phyloP scores from a whole-genome alignment of 2,329 filamentous ascomycete species.

The Diplodia intermedia region DNA sequence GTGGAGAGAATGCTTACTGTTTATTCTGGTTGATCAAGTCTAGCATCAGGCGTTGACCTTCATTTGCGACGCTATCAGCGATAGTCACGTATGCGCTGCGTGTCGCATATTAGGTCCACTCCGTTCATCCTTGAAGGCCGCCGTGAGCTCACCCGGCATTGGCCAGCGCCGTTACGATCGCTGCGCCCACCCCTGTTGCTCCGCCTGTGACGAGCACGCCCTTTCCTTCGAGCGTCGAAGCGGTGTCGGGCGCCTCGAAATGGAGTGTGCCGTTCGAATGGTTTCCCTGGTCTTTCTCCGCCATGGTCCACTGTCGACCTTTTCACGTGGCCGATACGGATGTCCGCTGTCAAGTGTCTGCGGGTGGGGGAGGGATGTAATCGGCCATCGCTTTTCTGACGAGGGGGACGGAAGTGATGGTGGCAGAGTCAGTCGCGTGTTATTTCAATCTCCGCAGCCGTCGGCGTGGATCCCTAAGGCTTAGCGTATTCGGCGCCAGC shows the following conservation, averaged over 20 bases:
- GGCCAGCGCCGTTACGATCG: constrained; percentile 37
- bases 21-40: constrained; percentile 33
- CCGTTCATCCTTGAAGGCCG: background rate
- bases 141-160: constrained; percentile 37
- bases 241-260: background rate
- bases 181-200: constrained; percentile 39
- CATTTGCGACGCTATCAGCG: constrained; percentile 38
- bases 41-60: constrained; percentile 33
- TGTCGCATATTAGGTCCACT: background rate
- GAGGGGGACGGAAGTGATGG: background rate
- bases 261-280: background rate
- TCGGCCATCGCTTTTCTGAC: background rate
- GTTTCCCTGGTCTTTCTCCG: background rate
- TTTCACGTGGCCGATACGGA: background rate
- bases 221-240: constrained; percentile 36
- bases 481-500: constrained; percentile 13
- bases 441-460: constrained; percentile 9
- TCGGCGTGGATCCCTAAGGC: background rate
- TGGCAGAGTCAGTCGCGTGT: background rate
- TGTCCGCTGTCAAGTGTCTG: background rate
- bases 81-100: constrained; percentile 40
- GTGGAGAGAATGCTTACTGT: constrained; percentile 33
- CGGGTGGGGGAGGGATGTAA: background rate
- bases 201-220: constrained; percentile 42
- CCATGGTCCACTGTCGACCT: background rate